Base-by-base conservation (phyloP, 371 early-diverging fungal genomes). In the Rhizopus sp. region DNA sequence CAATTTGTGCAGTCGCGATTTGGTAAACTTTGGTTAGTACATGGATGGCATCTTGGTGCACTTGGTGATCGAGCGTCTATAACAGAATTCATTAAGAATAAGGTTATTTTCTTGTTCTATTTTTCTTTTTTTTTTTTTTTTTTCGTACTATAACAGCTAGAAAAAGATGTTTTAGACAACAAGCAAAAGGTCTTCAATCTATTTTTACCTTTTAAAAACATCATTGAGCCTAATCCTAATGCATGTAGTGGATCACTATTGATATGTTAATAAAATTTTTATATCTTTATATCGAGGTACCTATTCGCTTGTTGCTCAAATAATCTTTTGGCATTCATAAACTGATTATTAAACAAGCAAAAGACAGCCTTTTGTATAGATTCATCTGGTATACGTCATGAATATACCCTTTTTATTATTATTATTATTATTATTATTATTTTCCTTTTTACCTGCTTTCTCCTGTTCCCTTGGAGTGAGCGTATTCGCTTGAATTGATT, bases 401-500 rank as follows among this genome's bases (percentile, higher is more conserved):
- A 42, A 5, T 15, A 17, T 3, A 42, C 13, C 13, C 2, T 13
- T 8, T 42, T 2, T 17, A 42, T 42, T 23, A 23, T 23, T 17
- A n/a, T 42, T 42, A 17, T 60, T 35, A 42, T 16, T 6, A 42
- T 3, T 42, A 5, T 13, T 17, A n/a, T 42, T 42, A 17, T 60
- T 35, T 13, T 45, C 23, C 7, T 10, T 23, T 9, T 46, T 57
- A 80, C 83, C 79, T 51, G 70, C 76, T 35, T 64, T 52, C 50
- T 78, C 82, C 45, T 84, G 84, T 59, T 84, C 81, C n/a, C 66
- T 53, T 1, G 82, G 77, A 10, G 64, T 57, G 6, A 82, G 59
- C n/a, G 68, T 71, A 34, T 82, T 82, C 31, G 74, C 66, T 40
- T 53, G 44, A 30, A 61, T 50, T 30, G 49, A 16, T 30, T 61